Evolutionary conservation across 2,329 filamentous ascomycete species (phyloP).

Genomic region (Colletotrichum sp.): DNA sequence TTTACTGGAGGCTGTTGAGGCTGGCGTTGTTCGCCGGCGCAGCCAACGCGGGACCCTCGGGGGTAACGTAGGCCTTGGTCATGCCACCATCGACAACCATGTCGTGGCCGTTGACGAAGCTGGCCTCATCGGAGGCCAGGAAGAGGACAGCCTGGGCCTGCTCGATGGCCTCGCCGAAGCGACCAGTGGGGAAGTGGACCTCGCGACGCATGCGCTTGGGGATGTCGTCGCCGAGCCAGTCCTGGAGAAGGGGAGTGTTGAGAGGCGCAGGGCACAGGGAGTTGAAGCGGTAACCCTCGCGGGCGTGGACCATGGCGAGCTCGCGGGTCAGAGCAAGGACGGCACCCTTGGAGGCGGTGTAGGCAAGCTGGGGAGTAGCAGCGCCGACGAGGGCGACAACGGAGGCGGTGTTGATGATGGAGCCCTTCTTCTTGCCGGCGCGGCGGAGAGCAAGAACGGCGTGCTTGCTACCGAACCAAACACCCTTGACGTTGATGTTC

Average conservation of each 20-base stretch:
- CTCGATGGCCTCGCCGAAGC: slow-evolving; percentile 93
- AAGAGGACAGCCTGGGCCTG: slow-evolving; percentile 91
- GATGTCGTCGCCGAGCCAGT: slow-evolving; percentile 89
- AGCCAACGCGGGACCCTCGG: slow-evolving; percentile 61
- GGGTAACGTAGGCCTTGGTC: slow-evolving; percentile 86
- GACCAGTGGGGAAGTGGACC: slow-evolving; percentile 86
- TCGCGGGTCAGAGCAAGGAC: slow-evolving; percentile 90
- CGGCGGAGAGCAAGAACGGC: slow-evolving; percentile 82
- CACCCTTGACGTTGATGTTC: slow-evolving; percentile 95
- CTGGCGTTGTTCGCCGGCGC: slow-evolving; percentile 66
- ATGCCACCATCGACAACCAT: slow-evolving; percentile 97
- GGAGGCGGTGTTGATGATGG: slow-evolving; percentile 91
- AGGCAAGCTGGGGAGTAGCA: slow-evolving; percentile 88
- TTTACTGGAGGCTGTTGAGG: slow-evolving; percentile 9
- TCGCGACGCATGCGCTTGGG: slow-evolving; percentile 83
- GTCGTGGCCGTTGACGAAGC: slow-evolving; percentile 89
- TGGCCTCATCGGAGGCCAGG: slow-evolving; percentile 84
- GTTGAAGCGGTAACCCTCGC: slow-evolving; percentile 91
- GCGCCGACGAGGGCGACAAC: slow-evolving; percentile 88
- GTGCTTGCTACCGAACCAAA: slow-evolving; percentile 97
- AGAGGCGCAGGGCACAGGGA: slow-evolving; percentile 87
- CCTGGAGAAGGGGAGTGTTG: slow-evolving; percentile 90
- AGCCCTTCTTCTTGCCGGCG: slow-evolving; percentile 78
- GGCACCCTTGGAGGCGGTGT: slow-evolving; percentile 93
- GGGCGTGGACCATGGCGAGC: slow-evolving; percentile 88